These are phyloP conservation scores for Isochrysis galbana DNA, from an alignment of 78 protist species.

Conservation along the genomic window DNA sequence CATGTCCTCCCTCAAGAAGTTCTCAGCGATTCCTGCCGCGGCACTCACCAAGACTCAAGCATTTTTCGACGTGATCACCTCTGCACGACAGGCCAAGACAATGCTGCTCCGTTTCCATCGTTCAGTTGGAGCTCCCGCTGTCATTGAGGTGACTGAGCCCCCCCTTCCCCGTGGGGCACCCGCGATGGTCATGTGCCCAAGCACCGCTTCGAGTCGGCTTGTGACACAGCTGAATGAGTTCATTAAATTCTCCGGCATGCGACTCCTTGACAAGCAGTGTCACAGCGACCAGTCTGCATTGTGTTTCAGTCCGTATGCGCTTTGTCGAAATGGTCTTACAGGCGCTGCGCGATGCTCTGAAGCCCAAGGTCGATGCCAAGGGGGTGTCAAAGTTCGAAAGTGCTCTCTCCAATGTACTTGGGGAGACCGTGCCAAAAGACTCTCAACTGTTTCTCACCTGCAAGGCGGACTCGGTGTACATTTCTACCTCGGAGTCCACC, in stretches of 20 bases:
- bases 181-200: neutral
- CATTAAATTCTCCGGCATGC: neutral
- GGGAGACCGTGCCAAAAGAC: neutral
- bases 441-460: neutral
- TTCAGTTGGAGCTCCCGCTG: neutral
- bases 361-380: too few species aligned
- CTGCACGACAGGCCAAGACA: neutral
- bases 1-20: neutral
- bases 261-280: neutral
- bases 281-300: neutral
- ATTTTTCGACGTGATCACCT: neutral
- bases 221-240: neutral
- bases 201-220: neutral
- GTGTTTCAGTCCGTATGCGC: neutral
- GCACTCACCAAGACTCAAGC: neutral
- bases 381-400: too few species aligned
- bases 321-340: neutral
- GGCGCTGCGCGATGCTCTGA: neutral
- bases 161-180: neutral
- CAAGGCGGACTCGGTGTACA: neutral
- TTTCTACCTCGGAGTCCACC: neutral
- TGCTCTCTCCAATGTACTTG: too few species aligned
- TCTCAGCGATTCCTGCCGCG: too few species aligned
- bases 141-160: too few species aligned
- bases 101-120: neutral